Base-by-base conservation (phyloP, 116 monocot species). In the Trichopus zeylanicus region DNA sequence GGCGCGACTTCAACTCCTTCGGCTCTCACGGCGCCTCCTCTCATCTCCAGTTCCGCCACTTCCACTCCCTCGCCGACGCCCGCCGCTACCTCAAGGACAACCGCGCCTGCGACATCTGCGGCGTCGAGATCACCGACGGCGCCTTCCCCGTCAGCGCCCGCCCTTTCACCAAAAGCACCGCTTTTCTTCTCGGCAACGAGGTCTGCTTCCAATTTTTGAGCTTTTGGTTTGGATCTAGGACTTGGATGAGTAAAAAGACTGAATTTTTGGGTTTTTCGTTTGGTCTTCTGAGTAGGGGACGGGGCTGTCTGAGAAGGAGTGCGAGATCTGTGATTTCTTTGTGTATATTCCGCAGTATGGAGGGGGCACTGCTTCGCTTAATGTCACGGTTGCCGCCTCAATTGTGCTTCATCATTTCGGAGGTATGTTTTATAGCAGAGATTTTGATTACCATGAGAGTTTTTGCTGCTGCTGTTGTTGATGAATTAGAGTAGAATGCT, bases 141-240 rank as follows among this genome's bases (percentile, higher is more conserved):
- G 91, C 97, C 16, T 7, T 73, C 8, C 55, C 91, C 10, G 68
- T 98, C 37, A 61, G 62, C 20, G 54, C 73, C 5, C 87, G 82
- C 31, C 97, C 97, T 19, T 98, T 98, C 71, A 55, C 63, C 27
- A 74, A 66, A 70, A 98, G 91, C 73, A 98, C 97, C 10, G 97
- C 97, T 0, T 91, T 98, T 60, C 80, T 98, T 15, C 74, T 98
- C 20, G 97, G 97, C 33, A 91, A 98, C 35, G 97, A 98, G 94
- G 94, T 89, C 9, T 46, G 25, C 15, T 29, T 26, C 6, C n/a
- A 3, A 0, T 54, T 26, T 11, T 28, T 54, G 23, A 32, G 30
- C 24, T 67, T 22, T 51, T 1, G 2, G n/a, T 37, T 59, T 59
- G 20, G 19, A 33, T 35, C 7, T 9, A 59, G 24, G 59, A 2